phyloP scores from a whole-genome alignment of 495 filamentous ascomycete species.

The Trichoderma erinaceum region DNA sequence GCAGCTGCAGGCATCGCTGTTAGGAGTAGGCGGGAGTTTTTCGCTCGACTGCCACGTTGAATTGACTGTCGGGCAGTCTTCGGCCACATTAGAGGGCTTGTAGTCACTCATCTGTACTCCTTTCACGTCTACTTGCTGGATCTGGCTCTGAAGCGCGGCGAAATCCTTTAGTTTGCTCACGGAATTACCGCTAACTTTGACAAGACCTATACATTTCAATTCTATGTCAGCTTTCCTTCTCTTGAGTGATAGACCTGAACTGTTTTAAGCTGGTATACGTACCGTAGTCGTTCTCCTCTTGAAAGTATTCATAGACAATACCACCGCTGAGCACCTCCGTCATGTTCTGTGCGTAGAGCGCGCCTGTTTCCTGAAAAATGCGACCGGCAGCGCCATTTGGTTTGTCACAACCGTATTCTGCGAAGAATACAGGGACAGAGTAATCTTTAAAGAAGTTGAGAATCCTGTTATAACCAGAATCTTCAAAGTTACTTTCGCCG shows the following conservation, averaged over 20 bases:
- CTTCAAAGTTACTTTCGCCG: constrained; percentile 63
- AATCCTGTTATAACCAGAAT: constrained; percentile 71
- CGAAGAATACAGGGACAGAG: constrained; percentile 91
- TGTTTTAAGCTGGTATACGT: constrained; percentile 28
- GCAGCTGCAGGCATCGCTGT: constrained; percentile 69
- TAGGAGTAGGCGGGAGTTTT: constrained; percentile 72
- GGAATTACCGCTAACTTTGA: constrained; percentile 51
- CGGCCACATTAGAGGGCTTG: constrained; percentile 66
- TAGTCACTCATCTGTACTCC: constrained; percentile 60
- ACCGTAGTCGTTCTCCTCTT: constrained; percentile 87
- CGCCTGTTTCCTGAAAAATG: constrained; percentile 76
- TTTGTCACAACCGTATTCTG: constrained; percentile 92
- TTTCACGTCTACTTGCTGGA: constrained; percentile 57
- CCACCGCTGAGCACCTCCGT: constrained; percentile 81
- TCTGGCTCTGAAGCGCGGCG: constrained; percentile 59
- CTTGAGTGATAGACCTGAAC: not conserved
- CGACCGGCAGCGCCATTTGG: constrained; percentile 57
- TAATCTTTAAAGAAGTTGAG: constrained; percentile 80
- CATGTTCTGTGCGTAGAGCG: constrained; percentile 79
- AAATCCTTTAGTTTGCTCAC: constrained; percentile 67
- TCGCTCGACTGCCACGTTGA: constrained; percentile 63
- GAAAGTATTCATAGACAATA: constrained; percentile 96
- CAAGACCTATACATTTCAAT: constrained; percentile 44
- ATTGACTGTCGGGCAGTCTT: constrained; percentile 63
- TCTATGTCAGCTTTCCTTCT: not conserved